Conservation (phyloP, 2,329 filamentous ascomycete species). For the Trichoderma lentiforme region DNA sequence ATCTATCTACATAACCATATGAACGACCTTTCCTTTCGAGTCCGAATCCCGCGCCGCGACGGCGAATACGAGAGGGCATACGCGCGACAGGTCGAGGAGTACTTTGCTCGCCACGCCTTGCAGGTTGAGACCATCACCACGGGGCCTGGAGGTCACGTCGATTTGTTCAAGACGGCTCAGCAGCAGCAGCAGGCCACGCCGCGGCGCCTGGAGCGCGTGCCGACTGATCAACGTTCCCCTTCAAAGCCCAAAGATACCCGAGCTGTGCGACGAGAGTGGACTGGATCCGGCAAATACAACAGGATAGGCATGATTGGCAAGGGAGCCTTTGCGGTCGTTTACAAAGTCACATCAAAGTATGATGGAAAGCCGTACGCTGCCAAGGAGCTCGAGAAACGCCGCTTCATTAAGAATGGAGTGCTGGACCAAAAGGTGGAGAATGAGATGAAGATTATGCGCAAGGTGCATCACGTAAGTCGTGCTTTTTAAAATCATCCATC, state of each 20-base stretch:
- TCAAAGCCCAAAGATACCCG: slow-evolving; percentile 28
- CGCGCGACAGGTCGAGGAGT: slow-evolving; percentile 63
- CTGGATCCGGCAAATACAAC: slow-evolving; percentile 81
- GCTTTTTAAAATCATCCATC: slow-evolving; percentile 21
- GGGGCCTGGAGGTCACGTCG: slow-evolving; percentile 45
- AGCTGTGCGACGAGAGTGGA: slow-evolving; percentile 62
- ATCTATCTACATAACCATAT: slow-evolving; percentile 55
- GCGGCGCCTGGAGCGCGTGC: slow-evolving; percentile 2
- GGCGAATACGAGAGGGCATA: slow-evolving; percentile 64
- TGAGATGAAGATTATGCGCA: slow-evolving; percentile 94
- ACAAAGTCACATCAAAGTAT: slow-evolving; percentile 81
- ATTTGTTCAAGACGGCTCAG: slow-evolving; percentile 31
- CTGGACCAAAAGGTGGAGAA: slow-evolving; percentile 91
- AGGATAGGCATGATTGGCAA: slow-evolving; percentile 79
- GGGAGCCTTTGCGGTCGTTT: slow-evolving; percentile 91
- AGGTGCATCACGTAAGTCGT: slow-evolving; percentile 70
- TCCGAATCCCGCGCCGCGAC: slow-evolving; percentile 76
- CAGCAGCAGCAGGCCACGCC: not conserved
- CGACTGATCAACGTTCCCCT: slow-evolving; percentile 17
- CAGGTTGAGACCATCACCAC: slow-evolving; percentile 41
- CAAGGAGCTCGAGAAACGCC: slow-evolving; percentile 90
- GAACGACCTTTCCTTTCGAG: slow-evolving; percentile 72
- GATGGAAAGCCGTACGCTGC: slow-evolving; percentile 82
- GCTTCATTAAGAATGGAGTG: slow-evolving; percentile 88
- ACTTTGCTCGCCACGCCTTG: slow-evolving; percentile 48